Evolutionary conservation across 2,329 filamentous ascomycete genomes (phyloP).

Genomic region (Nemania diffusa): DNA sequence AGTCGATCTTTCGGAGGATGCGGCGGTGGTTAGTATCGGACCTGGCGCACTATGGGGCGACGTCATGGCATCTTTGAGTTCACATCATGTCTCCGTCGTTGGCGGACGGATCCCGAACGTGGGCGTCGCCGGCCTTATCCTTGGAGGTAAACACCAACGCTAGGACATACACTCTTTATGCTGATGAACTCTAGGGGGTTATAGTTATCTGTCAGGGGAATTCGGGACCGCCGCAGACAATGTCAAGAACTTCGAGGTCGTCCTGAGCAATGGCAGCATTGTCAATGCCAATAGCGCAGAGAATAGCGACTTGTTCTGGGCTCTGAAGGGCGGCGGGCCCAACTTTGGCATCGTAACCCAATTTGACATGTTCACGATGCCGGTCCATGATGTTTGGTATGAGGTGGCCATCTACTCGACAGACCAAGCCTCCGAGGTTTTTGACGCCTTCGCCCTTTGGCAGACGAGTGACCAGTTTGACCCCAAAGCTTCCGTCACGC

Average conservation of each 20-base stretch:
- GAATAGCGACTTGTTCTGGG: not conserved
- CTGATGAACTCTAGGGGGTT: constrained; percentile 40
- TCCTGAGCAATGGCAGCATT: not conserved
- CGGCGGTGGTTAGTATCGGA: not conserved
- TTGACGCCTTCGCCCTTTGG: not conserved
- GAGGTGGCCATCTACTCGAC: not conserved
- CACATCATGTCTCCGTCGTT: not conserved
- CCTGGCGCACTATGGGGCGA: not conserved
- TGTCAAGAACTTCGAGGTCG: constrained; percentile 50
- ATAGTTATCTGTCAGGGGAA: constrained; percentile 30
- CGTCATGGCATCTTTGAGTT: not conserved
- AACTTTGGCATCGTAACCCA: not conserved
- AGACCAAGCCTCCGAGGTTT: not conserved
- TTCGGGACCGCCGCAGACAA: constrained; percentile 58
- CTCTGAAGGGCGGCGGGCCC: not conserved
- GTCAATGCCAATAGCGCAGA: not conserved
- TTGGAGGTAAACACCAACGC: constrained; percentile 2
- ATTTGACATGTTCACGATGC: not conserved
- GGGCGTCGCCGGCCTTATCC: constrained; percentile 6
- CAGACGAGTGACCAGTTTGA: not conserved
- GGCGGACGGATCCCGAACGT: constrained; percentile 3
- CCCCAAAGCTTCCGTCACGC: not conserved
- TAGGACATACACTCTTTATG: not conserved
- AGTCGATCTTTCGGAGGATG: not conserved
- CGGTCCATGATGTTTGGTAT: not conserved